These are phyloP conservation scores for Acephala macrosclerotiorum DNA, from an alignment of 2,329 filamentous ascomycete genomes.

Conservation along the genomic window DNA sequence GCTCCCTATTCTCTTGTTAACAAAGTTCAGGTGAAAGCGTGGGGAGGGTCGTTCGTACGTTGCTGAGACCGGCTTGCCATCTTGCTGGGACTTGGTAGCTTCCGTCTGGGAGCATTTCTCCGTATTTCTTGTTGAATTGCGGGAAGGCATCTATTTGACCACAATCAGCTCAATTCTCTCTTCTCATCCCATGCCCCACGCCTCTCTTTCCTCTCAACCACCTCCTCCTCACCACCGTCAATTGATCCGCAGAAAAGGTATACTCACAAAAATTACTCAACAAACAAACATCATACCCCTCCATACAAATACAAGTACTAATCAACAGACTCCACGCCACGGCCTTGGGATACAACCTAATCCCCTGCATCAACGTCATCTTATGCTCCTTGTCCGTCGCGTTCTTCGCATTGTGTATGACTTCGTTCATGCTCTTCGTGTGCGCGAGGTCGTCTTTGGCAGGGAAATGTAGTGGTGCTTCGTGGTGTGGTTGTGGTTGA, in stretches of 20 bases:
- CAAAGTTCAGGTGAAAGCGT: background rate
- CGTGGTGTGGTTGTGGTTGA: slow-evolving; percentile 12
- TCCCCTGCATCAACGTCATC: slow-evolving; percentile 78
- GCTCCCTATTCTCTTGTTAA: slow-evolving; percentile 33
- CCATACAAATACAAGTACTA: slow-evolving; percentile 92
- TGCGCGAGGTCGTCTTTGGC: slow-evolving; percentile 35
- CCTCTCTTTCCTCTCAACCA: slow-evolving; percentile 1
- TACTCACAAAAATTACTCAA: slow-evolving; percentile 41
- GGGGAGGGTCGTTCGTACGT: slow-evolving; percentile 27
- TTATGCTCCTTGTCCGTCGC: slow-evolving; percentile 69
- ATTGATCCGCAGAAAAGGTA: background rate
- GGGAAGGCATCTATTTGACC: slow-evolving; percentile 36
- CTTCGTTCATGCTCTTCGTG: slow-evolving; percentile 37
- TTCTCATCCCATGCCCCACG: background rate
- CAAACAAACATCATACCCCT: slow-evolving; percentile 77
- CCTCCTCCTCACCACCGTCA: background rate
- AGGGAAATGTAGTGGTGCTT: slow-evolving; percentile 35
- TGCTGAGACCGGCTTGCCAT: slow-evolving; percentile 47
- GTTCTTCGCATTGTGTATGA: slow-evolving; percentile 51
- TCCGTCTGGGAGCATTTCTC: slow-evolving; percentile 41
- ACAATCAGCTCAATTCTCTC: slow-evolving; percentile 21
- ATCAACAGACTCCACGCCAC: slow-evolving; percentile 85
- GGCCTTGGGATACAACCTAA: slow-evolving; percentile 86
- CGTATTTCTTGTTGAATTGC: slow-evolving; percentile 48
- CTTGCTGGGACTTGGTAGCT: slow-evolving; percentile 44